Conservation (phyloP, 768 basidiomycete species). For the Lentinula edodes region DNA sequence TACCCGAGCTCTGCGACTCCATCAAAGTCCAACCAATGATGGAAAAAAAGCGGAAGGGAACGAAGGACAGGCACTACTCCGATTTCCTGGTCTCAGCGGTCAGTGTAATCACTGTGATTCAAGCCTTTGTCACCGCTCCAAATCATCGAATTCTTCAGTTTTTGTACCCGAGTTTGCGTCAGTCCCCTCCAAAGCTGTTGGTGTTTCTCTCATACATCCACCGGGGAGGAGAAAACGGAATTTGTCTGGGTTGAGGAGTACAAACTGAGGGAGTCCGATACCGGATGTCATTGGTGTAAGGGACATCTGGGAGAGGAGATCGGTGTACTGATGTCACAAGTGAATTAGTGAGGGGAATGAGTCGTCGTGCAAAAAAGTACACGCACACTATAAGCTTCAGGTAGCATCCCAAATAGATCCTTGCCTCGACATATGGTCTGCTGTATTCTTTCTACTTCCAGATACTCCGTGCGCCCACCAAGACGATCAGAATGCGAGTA, state of each 20-base stretch:
- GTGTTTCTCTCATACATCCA: constrained; percentile 37
- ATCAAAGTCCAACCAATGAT: no score
- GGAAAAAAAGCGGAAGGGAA: no score
- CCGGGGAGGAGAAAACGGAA: constrained; percentile 53
- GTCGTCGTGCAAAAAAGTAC: background rate
- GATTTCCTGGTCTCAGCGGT: no score
- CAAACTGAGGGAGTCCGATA: constrained; percentile 45
- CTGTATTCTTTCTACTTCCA: constrained; percentile 49
- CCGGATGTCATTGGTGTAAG: constrained; percentile 49
- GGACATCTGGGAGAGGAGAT: constrained; percentile 46
- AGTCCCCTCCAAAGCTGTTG: constrained; percentile 6
- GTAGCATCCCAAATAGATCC: constrained; percentile 63
- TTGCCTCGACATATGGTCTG: constrained; percentile 52
- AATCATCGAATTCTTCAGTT: background rate
- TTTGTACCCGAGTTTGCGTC: background rate
- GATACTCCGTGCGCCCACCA: constrained; percentile 37
- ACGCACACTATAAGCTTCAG: constrained; percentile 53
- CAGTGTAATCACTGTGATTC: background rate
- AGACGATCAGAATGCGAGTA: constrained; percentile 62
- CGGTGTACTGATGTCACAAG: constrained; percentile 34
- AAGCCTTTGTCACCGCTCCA: constrained; percentile 2
- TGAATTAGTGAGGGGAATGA: background rate
- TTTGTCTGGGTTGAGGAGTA: constrained; percentile 43
- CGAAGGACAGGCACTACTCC: no score
- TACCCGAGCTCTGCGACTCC: no score